Evolutionary conservation across 1,284 basidiomycete genomes (phyloP).

Genomic region (Ceratobasidium sp.): DNA sequence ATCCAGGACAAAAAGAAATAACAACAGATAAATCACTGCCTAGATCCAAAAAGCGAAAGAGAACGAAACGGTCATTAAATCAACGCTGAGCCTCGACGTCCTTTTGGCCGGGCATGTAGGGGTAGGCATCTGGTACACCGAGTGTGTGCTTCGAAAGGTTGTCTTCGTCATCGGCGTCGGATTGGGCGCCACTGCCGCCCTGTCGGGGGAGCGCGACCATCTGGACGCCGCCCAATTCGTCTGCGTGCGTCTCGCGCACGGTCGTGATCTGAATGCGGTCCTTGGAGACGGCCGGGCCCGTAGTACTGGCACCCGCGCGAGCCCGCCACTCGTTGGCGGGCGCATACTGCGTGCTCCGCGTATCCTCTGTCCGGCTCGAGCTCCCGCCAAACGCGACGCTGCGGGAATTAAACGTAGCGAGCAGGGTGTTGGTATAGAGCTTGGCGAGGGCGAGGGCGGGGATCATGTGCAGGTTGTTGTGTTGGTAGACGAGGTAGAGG

Average conservation of each 20-base stretch:
- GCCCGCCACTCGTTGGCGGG: slow-evolving; percentile 14
- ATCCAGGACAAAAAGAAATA: slow-evolving; percentile 10
- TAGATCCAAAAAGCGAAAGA: slow-evolving; percentile 1
- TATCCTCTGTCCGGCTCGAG: slow-evolving; percentile 18
- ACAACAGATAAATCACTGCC: slow-evolving; percentile 3
- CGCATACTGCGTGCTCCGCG: slow-evolving; percentile 37
- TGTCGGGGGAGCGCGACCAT: slow-evolving; percentile 46
- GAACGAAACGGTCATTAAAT: background rate
- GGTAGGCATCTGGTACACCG: slow-evolving; percentile 13
- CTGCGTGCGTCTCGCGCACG: slow-evolving; percentile 43
- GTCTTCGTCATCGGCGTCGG: slow-evolving; percentile 33
- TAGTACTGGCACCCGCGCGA: background rate
- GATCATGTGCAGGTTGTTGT: slow-evolving; percentile 53
- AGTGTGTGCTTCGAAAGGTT: slow-evolving; percentile 38
- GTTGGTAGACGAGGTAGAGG: slow-evolving; percentile 52
- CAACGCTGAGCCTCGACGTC: slow-evolving; percentile 34
- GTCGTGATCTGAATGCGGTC: slow-evolving; percentile 46
- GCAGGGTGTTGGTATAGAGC: slow-evolving; percentile 55
- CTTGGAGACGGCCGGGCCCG: slow-evolving; percentile 12
- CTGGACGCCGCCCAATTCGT: slow-evolving; percentile 37
- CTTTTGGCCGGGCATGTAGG: slow-evolving; percentile 30
- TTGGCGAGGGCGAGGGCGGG: slow-evolving; percentile 54
- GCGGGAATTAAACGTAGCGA: slow-evolving; percentile 52
- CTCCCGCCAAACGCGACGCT: slow-evolving; percentile 32
- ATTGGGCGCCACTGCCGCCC: background rate